Conservation (phyloP, 108 stramenopile genomes). For the Discostella pseudostelligera region DNA sequence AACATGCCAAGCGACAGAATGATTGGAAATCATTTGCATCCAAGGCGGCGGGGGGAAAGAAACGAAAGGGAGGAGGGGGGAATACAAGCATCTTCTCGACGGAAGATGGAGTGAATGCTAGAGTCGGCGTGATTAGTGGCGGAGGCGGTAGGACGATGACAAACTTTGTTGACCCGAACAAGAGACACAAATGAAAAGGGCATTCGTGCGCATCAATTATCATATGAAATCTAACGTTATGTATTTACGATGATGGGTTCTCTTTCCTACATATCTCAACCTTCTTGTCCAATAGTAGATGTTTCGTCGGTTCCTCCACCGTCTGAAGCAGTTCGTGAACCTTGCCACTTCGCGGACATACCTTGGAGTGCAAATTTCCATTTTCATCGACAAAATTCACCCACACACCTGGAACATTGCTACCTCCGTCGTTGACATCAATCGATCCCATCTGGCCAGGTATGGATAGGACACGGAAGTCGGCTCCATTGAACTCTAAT, state of each 20-base stretch:
- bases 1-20: constrained; percentile 65
- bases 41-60: constrained; percentile 39
- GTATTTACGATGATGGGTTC: constrained; percentile 22
- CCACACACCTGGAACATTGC: constrained; percentile 48
- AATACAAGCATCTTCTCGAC: constrained; percentile 72
- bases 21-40: constrained; percentile 82
- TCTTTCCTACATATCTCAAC: constrained; percentile 42
- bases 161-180: constrained; percentile 46
- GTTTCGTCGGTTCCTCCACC: constrained; percentile 20
- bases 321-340: constrained; percentile 39
- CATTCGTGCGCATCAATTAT: neutral
- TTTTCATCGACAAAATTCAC: constrained; percentile 46
- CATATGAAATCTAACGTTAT: neutral
- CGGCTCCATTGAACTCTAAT: constrained; percentile 65
- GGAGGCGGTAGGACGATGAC: constrained; percentile 60
- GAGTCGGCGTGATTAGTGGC: constrained; percentile 73
- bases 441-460: constrained; percentile 43
- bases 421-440: constrained; percentile 20
- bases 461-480: constrained; percentile 42
- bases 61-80: constrained; percentile 8
- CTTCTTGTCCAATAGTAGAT: constrained; percentile 30
- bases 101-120: constrained; percentile 64
- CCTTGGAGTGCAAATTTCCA: constrained; percentile 27
- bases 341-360: constrained; percentile 40
- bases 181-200: constrained; percentile 58